These are phyloP conservation scores for Syzygium aromaticum DNA, from an alignment of 345 rosid species.

Conservation along the genomic window DNA sequence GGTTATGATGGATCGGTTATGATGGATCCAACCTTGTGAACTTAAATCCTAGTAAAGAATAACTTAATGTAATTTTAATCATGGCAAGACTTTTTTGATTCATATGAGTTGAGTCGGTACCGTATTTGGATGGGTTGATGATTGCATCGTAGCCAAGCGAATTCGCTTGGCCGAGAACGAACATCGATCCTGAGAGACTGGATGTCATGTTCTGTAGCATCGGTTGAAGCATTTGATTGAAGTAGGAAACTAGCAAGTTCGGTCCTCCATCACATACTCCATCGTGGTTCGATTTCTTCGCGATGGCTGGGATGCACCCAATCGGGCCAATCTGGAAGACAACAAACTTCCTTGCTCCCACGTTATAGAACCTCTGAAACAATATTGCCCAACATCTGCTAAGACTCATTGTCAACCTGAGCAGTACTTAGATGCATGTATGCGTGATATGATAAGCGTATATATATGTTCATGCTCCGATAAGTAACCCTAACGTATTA, in stretches of 20 bases:
- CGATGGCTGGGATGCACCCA: slow-evolving; percentile 31
- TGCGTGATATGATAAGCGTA: neutral
- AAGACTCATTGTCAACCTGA: neutral
- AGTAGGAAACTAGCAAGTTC: slow-evolving; percentile 14
- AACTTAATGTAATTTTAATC: neutral
- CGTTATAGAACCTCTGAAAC: slow-evolving; percentile 16
- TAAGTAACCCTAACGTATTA: neutral
- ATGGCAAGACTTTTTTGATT: neutral
- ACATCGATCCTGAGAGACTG: slow-evolving; percentile 12
- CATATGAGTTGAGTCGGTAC: neutral
- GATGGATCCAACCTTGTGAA: neutral
- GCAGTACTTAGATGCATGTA: neutral
- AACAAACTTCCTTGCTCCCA: slow-evolving; percentile 35
- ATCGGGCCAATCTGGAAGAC: slow-evolving; percentile 38
- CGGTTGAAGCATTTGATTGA: slow-evolving; percentile 17
- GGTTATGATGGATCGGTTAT: neutral
- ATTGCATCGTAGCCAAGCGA: slow-evolving; percentile 22
- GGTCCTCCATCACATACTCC: slow-evolving; percentile 23
- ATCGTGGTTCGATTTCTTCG: slow-evolving; percentile 5
- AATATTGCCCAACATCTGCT: neutral
- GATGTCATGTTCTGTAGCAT: slow-evolving; percentile 19
- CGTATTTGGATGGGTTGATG: slow-evolving; percentile 23
- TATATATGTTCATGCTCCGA: neutral
- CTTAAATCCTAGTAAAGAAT: neutral
- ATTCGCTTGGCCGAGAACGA: slow-evolving; percentile 14